phyloP scores from a whole-genome alignment of 257 asterid genomes.

The Solanum corneliomulleri region DNA sequence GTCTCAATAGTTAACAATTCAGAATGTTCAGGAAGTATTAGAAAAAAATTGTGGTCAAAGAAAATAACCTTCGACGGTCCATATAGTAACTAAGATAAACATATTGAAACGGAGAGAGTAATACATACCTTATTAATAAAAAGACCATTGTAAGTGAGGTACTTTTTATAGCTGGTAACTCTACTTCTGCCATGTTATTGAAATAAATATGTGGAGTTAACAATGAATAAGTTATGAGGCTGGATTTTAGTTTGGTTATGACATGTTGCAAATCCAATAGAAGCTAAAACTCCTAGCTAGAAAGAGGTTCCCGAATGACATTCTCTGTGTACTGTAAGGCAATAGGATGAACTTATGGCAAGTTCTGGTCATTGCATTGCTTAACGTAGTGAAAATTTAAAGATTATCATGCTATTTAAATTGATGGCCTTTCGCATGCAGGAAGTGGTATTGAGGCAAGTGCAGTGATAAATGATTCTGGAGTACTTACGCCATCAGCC shows the following conservation, averaged over 20 bases:
- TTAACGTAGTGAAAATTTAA: not conserved
- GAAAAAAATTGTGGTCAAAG: not conserved
- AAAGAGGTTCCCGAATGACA: not conserved
- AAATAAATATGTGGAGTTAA: not conserved
- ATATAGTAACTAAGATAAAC: not conserved
- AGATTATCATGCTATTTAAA: not conserved
- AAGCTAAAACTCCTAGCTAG: not conserved
- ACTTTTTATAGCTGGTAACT: not conserved
- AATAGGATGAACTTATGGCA: not conserved
- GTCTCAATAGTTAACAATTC: not conserved
- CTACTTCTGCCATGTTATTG: not conserved
- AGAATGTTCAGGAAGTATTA: not conserved
- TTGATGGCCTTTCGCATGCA: slow-evolving; percentile 18
- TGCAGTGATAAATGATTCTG: slow-evolving; percentile 1
- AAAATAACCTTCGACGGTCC: not conserved
- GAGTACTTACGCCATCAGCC: slow-evolving; percentile 2
- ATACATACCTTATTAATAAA: not conserved
- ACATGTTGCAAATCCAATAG: not conserved
- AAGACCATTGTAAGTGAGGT: not conserved
- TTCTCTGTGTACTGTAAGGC: not conserved
- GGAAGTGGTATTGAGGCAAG: slow-evolving; percentile 12
- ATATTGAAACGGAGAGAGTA: not conserved
- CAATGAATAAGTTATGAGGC: not conserved
- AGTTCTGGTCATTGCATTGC: not conserved
- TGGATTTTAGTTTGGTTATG: not conserved